Evolutionary conservation across 768 basidiomycete genomes (phyloP), one percentile per base, ranked within the genome.

Genomic region (Exsudoporus frostii): DNA sequence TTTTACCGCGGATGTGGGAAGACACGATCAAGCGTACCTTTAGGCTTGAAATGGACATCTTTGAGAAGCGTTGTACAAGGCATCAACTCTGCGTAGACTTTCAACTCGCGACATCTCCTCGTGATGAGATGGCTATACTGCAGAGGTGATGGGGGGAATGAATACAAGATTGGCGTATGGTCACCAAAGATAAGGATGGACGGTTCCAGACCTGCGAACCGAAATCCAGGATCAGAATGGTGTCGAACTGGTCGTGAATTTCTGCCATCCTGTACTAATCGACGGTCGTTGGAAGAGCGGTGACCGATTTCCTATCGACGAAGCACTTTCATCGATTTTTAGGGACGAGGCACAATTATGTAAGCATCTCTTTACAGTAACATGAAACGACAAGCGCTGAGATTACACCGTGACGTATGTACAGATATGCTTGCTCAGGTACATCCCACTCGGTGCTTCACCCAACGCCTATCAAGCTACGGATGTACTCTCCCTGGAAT

Each of bases 91-190:
- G 96, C 96, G 66, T 98, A 98, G 50, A 99, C 92, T 50, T 92
- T 92, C 66, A 94, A 81, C 72, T 99, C 97, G 66, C 97, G 87
- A 80, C 96, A 98, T 84, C 97, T 81, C 67, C 97, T 77, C 7
- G 95, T 97, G 71, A 98, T 98, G 57, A 99, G 77, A 77, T 98
- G 97, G 59, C 95, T 95, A 72, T 96, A 96, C 93, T 96, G 69
- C 39, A 32, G 13, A 37, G 10, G 34, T 15, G 50, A 41, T 22
- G 37, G 19, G n/a, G n/a, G n/a, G 20, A 19, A 19, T 10, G 15
- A 38, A 56, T 48, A 46, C 37, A 41, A 49, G 45, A 51, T 56
- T 25, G 39, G 54, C 15, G 32, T 45, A 8, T 36, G 48, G 55
- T 55, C 52, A 45, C 42, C 56, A 39, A 61, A 52, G 53, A 48